Evolutionary conservation across 306 rosid species (phyloP), one percentile per base, ranked within the genome.

Genomic region (Hippophae rhamnoides): DNA sequence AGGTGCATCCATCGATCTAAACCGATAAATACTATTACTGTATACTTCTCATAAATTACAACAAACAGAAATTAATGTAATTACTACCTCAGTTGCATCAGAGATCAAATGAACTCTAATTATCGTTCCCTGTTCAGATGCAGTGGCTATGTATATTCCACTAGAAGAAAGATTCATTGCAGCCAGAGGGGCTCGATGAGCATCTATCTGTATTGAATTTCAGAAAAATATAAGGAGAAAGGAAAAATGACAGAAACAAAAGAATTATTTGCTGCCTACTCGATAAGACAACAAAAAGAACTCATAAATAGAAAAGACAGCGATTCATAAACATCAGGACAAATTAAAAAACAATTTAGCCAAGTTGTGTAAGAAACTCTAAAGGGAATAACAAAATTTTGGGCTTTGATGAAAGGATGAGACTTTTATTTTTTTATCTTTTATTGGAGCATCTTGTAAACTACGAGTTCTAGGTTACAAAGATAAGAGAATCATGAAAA

Each of bases 61-160:
- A 26, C 52, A 25, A 10, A 44, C 31, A 57, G 11, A 47, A 67
- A 72, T 12, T 25, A 31, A 62, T 46, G 14, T 53, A 46, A 58
- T 63, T 73, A 65, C 74, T 72, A 90, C 97, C 97, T 86, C 81
- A 60, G 92, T 75, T 66, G 97, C 97, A 71, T 90, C 97, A 13
- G 84, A 79, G 65, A 90, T 96, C 66, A 77, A 69, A 85, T 90
- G 85, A 49, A 90, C 97, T 74, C 97, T 81, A 74, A 90, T 67
- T 62, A 85, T 85, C 64, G 97, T 90, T 67, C 97, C 97, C 75
- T 87, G 96, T 73, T 90, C 97, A 46, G 97, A 90, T 61, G 97
- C 97, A 66, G 97, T 90, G 68, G 97, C 97, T 63, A 90, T 67
- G 72, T 87, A 90, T 78, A 69, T 78, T 69, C 96, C 97, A 31